Conservation (phyloP, 305 asterid genomes). For the Fraxinus velutina region DNA sequence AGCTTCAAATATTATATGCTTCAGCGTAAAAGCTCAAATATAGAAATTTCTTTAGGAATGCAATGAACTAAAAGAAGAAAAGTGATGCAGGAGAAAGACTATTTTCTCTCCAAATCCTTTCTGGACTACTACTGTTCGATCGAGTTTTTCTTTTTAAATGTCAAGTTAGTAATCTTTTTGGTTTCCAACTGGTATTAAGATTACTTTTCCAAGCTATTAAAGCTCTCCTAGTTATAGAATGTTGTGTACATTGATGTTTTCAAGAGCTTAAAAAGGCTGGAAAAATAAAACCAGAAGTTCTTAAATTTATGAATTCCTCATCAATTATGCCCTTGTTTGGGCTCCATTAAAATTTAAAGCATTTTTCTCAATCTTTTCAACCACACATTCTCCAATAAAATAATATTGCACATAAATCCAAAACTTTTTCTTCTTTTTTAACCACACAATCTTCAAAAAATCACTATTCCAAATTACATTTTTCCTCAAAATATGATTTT, state of each 20-base stretch:
- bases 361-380: too few species aligned
- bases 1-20: not conserved
- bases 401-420: too few species aligned
- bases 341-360: too few species aligned
- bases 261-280: not conserved
- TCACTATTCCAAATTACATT: too few species aligned
- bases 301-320: not conserved
- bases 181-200: not conserved
- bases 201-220: not conserved
- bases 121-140: not conserved
- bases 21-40: slow-evolving; percentile 2
- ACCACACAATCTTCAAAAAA: too few species aligned
- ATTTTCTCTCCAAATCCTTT: not conserved
- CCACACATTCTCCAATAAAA: too few species aligned
- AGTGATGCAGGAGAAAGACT: not conserved
- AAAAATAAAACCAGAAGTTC: not conserved
- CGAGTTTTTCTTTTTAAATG: not conserved
- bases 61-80: not conserved
- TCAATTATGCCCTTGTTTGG: not conserved
- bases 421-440: too few species aligned
- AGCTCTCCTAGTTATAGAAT: not conserved
- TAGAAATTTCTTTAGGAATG: not conserved
- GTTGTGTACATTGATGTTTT: not conserved
- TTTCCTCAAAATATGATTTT: too few species aligned
- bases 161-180: not conserved